A percentile compares a stretch with the other conserved stretches of the same genome.
Evolutionary conservation across 495 filamentous ascomycete species (phyloP).

Genomic region (Xylaria bambusicola): DNA sequence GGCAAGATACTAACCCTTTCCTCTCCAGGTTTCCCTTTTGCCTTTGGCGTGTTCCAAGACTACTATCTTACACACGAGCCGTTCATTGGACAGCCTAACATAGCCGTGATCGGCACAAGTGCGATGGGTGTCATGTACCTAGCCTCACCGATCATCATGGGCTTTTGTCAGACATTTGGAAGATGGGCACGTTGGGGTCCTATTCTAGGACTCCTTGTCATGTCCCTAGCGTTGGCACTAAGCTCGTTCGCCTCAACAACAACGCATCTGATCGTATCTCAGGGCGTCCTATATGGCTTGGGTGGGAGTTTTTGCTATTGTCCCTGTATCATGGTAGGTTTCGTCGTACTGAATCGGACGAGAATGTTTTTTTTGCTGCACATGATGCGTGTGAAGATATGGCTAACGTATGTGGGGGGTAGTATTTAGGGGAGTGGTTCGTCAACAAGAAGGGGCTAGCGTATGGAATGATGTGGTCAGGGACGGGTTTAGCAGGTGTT

Average conservation of each 20-base stretch:
- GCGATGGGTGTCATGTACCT: constrained; percentile 56
- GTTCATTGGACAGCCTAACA: constrained; percentile 40
- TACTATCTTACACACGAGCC: constrained; percentile 54
- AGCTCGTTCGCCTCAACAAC: constrained; percentile 50
- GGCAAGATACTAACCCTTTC: background rate
- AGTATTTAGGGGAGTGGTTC: constrained; percentile 62
- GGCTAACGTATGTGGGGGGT: background rate
- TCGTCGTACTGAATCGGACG: background rate
- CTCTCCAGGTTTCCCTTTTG: constrained; percentile 57
- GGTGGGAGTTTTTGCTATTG: constrained; percentile 51
- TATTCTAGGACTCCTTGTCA: constrained; percentile 41
- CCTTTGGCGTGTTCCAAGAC: constrained; percentile 61
- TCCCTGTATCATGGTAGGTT: constrained; percentile 43
- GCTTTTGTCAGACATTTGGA: constrained; percentile 34
- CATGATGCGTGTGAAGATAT: background rate
- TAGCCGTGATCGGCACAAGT: constrained; percentile 46
- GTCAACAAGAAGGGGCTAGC: constrained; percentile 53
- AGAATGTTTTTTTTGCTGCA: background rate
- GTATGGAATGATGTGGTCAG: constrained; percentile 59
- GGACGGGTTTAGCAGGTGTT: constrained; percentile 39
- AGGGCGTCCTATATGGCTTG: constrained; percentile 57
- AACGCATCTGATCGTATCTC: constrained; percentile 52
- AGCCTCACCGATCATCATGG: constrained; percentile 41
- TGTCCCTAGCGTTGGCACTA: constrained; percentile 43
- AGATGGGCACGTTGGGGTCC: constrained; percentile 34